Evolutionary conservation across 2,329 filamentous ascomycete species (phyloP), one percentile per base, ranked within the genome.

Genomic region (Ophidiomyces ophidiicola): DNA sequence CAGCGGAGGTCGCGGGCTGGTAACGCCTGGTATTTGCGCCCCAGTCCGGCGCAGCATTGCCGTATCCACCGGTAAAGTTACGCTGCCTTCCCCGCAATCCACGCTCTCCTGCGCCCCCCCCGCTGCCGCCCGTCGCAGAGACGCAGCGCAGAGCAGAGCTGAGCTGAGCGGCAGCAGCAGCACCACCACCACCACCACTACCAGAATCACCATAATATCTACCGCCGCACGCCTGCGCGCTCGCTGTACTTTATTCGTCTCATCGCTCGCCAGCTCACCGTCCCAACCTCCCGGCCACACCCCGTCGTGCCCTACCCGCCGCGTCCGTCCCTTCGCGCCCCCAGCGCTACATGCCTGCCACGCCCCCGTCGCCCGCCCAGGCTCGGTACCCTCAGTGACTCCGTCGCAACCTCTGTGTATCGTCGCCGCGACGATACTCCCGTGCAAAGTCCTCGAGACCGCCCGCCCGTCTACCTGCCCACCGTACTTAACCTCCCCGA

Each of bases 311-410:
- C 37, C 14, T 28, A 32, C 20, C 18, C 14, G 32, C 35, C 25
- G 18, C 40, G 31, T n/a, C 6, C n/a, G 20, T 39, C 28, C 15
- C 31, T 33, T 20, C 31, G 32, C 31, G 32, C 23, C 31, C 31
- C 32, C 31, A 17, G 12, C 32, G 31, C 23, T 34, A 41, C 38
- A 28, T 41, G 31, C 32, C 38, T 29, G 38, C 32, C 28, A 34
- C 30, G n/a, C 34, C 31, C 38, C 38, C 23, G 29, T 31, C 23
- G 23, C 38, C n/a, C 10, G 31, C 25, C 31, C 26, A 41, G 24
- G 30, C 5, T 28, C 32, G 38, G 38, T 41, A 41, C 38, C 6
- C 36, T 11, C 31, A 41, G 38, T 41, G 38, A 41, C 38, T 10
- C 12, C 25, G 24, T 29, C 25, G 10, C 38, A 24, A 26, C 23